phyloP scores from a whole-genome alignment of 768 basidiomycete species.

The Auriscalpium orientale region DNA sequence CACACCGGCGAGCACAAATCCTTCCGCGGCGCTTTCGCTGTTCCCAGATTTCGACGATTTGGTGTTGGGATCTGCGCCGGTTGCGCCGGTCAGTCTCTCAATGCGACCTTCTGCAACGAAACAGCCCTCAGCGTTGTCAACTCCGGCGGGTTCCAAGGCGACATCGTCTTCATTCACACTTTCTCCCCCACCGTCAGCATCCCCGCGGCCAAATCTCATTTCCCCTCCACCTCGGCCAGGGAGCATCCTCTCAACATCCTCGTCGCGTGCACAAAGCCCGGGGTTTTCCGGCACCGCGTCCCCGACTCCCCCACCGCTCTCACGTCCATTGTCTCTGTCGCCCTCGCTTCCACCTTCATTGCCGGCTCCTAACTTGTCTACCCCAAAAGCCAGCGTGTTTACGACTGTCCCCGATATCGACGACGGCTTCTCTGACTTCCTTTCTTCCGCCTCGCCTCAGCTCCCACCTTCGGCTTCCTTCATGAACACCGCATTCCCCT shows the following conservation, averaged over 20 bases:
- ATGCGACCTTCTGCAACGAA: too few species aligned
- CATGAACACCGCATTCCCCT: neutral
- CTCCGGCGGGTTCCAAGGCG: neutral
- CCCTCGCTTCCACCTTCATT: neutral
- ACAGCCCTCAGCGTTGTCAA: neutral
- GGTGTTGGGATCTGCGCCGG: neutral
- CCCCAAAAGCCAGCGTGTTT: neutral
- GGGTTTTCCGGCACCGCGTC: neutral
- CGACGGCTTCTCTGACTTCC: slow-evolving; percentile 49
- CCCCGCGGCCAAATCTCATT: neutral
- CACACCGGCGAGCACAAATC: too few species aligned
- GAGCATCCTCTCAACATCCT: neutral
- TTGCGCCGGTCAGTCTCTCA: too few species aligned
- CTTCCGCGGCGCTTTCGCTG: neutral
- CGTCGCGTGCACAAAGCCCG: neutral
- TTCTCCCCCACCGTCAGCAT: neutral
- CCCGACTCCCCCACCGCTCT: neutral
- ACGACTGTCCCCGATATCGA: slow-evolving; percentile 11
- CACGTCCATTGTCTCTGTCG: neutral
- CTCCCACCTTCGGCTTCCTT: slow-evolving; percentile 3
- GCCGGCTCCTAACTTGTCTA: neutral
- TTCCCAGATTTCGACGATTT: too few species aligned
- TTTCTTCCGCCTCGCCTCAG: slow-evolving; percentile 23
- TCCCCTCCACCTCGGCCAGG: neutral
- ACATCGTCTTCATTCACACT: neutral